Conservation (phyloP, 352 stramenopile genomes). For the Globisporangium rhizosaccharum region DNA sequence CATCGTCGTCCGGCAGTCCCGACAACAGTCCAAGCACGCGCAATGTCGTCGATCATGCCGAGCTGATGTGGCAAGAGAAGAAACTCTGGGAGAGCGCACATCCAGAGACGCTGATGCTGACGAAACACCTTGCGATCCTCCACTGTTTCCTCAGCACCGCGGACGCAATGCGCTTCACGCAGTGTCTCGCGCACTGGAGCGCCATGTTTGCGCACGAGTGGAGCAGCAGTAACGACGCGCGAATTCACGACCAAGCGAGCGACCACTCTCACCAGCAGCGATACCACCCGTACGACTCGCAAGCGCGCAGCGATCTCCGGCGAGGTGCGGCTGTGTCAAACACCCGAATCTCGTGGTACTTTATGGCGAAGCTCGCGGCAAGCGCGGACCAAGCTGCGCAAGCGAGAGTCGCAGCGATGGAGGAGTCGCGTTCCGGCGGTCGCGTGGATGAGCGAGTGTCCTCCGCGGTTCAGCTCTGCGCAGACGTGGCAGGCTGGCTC, state of each 20-base stretch:
- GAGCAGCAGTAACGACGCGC: background rate
- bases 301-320: constrained; percentile 1
- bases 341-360: constrained; percentile 21
- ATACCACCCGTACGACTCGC: background rate
- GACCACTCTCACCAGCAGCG: constrained; percentile 3
- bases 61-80: constrained; percentile 25
- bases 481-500: constrained; percentile 24
- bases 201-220: constrained; percentile 18
- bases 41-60: constrained; percentile 6
- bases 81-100: constrained; percentile 41
- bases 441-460: constrained; percentile 5
- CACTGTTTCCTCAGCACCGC: constrained; percentile 32
- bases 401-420: background rate
- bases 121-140: constrained; percentile 48
- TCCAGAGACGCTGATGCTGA: constrained; percentile 26
- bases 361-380: constrained; percentile 13
- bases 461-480: constrained; percentile 19
- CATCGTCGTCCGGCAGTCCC: background rate
- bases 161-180: constrained; percentile 23
- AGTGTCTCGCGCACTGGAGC: constrained; percentile 25
- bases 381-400: constrained; percentile 1
- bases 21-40: constrained; percentile 2
- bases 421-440: background rate
- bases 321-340: background rate
- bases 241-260: background rate